phyloP scores from a whole-genome alignment of 805 yeast species.

The Candida broadrunensis region DNA sequence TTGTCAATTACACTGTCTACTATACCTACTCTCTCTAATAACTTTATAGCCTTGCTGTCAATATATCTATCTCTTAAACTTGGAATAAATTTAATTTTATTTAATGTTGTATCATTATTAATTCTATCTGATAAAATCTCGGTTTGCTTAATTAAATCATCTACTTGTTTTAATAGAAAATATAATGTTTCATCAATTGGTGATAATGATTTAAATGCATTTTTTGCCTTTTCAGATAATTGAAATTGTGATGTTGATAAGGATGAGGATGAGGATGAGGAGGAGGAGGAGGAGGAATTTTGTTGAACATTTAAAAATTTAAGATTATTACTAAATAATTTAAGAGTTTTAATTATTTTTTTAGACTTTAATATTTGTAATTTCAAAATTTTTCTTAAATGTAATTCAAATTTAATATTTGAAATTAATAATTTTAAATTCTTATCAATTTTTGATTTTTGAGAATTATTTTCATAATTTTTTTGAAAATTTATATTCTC shows the following conservation, averaged over 20 bases:
- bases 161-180: constrained; percentile 43
- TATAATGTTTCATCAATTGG: constrained; percentile 48
- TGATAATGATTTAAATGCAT: constrained; percentile 30
- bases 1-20: constrained; percentile 3
- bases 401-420: constrained; percentile 42
- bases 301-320: constrained; percentile 19
- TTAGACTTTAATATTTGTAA: constrained; percentile 37
- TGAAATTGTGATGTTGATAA: constrained; percentile 7
- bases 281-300: constrained; percentile 7
- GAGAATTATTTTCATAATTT: neutral
- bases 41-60: constrained; percentile 32
- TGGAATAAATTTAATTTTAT: constrained; percentile 23
- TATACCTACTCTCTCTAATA: constrained; percentile 24
- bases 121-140: constrained; percentile 23
- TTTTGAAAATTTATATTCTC: constrained; percentile 38
- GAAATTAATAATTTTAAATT: constrained; percentile 29
- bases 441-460: constrained; percentile 19
- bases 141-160: constrained; percentile 30
- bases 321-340: constrained; percentile 27
- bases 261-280: neutral
- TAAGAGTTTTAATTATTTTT: constrained; percentile 29
- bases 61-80: constrained; percentile 38
- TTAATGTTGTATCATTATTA: constrained; percentile 13
- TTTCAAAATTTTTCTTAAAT: constrained; percentile 38
- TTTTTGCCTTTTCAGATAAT: constrained; percentile 19